phyloP scores from a whole-genome alignment of 2,329 filamentous ascomycete genomes.

The Coniella lustricola region DNA sequence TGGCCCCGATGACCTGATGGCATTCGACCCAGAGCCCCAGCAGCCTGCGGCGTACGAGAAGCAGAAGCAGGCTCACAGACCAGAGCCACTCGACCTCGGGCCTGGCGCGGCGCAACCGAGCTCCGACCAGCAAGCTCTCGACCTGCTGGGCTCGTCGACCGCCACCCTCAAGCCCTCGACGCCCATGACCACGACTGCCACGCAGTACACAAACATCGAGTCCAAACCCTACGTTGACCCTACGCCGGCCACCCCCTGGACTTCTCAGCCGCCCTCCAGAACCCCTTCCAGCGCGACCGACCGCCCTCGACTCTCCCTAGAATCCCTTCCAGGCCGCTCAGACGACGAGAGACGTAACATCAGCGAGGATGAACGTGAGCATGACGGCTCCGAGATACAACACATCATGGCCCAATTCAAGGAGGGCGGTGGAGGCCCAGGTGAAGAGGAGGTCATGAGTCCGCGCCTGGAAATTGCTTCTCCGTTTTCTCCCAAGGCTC shows the following conservation, averaged over 20 bases:
- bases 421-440: constrained; percentile 63
- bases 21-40: background rate
- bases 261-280: constrained; percentile 52
- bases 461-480: constrained; percentile 77
- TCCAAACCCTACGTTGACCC: constrained; percentile 47
- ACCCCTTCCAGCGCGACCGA: constrained; percentile 48
- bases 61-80: background rate
- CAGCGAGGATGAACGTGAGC: constrained; percentile 59
- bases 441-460: constrained; percentile 83
- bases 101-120: constrained; percentile 2
- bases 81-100: background rate
- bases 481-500: constrained; percentile 69
- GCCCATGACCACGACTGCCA: constrained; percentile 29
- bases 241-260: constrained; percentile 48
- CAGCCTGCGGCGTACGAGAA: background rate
- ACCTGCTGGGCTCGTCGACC: constrained; percentile 37
- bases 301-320: constrained; percentile 36
- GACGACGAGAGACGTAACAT: constrained; percentile 51
- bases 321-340: constrained; percentile 47
- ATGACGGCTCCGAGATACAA: constrained; percentile 80
- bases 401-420: constrained; percentile 97
- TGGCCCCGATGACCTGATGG: constrained; percentile 10
- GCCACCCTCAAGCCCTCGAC: constrained; percentile 42
- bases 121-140: constrained; percentile 10
- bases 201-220: constrained; percentile 42